Conservation (phyloP, 257 asterid species). For the Linderniella brevidens region DNA sequence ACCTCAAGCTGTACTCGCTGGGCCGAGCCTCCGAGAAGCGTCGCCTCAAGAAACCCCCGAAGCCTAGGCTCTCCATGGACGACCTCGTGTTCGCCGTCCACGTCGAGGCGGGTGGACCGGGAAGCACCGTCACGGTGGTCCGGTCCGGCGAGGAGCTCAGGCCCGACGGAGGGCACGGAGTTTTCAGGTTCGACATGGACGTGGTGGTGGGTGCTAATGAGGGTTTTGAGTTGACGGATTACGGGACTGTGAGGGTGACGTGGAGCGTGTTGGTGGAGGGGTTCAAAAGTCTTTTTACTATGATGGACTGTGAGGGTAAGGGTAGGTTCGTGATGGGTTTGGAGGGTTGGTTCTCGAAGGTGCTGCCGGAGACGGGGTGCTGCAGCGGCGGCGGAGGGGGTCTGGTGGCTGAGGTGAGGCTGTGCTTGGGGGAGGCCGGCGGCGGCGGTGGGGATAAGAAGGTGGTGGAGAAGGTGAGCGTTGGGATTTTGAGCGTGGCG, state of each 20-base stretch:
- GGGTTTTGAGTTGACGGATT: constrained; percentile 12
- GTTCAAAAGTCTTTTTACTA: constrained; percentile 30
- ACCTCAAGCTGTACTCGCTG: constrained; percentile 33
- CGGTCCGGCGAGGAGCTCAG: constrained; percentile 21
- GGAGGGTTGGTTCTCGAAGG: constrained; percentile 86
- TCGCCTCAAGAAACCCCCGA: constrained; percentile 21
- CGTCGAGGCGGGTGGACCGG: constrained; percentile 8
- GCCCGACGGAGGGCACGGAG: constrained; percentile 10
- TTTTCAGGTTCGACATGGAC: constrained; percentile 45
- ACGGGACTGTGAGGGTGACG: constrained; percentile 24
- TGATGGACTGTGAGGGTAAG: constrained; percentile 67
- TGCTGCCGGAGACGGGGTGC: constrained; percentile 53
- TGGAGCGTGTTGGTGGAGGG: constrained; percentile 63
- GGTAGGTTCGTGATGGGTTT: constrained; percentile 56
- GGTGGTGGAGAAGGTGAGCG: constrained; percentile 56
- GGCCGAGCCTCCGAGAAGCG: constrained; percentile 35
- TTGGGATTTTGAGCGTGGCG: constrained; percentile 55
- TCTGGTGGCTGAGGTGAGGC: constrained; percentile 59
- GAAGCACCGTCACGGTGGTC: constrained; percentile 10
- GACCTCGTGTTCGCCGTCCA: constrained; percentile 36
- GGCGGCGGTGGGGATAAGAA: constrained; percentile 18
- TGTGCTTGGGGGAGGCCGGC: constrained; percentile 28
- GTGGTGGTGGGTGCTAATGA: constrained; percentile 5
- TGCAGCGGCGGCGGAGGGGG: constrained; percentile 43
- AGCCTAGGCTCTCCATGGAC: constrained; percentile 32